Conservation (phyloP, 2,329 filamentous ascomycete species). For the Blumeria hordei region DNA sequence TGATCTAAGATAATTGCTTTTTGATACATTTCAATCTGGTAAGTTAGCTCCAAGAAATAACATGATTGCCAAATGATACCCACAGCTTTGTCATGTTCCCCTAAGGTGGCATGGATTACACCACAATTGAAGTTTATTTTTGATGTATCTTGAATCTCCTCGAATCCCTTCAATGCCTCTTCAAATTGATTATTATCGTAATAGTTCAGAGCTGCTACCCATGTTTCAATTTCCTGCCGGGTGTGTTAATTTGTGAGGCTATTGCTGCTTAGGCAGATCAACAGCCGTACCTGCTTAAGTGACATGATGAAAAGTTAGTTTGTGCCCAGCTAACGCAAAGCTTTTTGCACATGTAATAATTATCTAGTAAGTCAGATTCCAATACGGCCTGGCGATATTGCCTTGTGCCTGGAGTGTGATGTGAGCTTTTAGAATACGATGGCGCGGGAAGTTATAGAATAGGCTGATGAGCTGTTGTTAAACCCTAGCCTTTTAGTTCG, state of each 20-base stretch:
- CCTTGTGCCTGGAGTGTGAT: no score
- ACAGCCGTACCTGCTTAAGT: constrained; percentile 18
- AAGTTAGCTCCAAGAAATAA: constrained; percentile 1
- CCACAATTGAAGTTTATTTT: constrained; percentile 98
- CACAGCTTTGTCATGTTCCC: constrained; percentile 88
- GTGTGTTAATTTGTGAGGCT: constrained; percentile 3
- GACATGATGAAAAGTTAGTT: constrained; percentile 15
- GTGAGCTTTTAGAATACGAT: no score
- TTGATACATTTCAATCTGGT: constrained; percentile 81
- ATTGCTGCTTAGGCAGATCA: background rate
- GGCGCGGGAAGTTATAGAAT: no score
- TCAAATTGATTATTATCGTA: constrained; percentile 99
- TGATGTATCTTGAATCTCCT: constrained; percentile 75
- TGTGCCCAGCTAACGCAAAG: constrained; percentile 1
- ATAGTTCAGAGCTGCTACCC: constrained; percentile 71
- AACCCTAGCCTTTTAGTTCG: no score
- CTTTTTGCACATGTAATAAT: no score
- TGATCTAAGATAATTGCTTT: constrained; percentile 73
- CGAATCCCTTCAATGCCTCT: constrained; percentile 61
- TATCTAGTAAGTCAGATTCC: no score
- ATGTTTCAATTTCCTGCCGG: constrained; percentile 78
- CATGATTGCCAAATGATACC: constrained; percentile 17
- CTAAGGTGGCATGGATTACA: constrained; percentile 88
- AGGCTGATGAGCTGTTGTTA: no score
- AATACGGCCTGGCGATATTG: no score